Conservation (phyloP, 179 eudicot species). For the Patellifolia procumbens region DNA sequence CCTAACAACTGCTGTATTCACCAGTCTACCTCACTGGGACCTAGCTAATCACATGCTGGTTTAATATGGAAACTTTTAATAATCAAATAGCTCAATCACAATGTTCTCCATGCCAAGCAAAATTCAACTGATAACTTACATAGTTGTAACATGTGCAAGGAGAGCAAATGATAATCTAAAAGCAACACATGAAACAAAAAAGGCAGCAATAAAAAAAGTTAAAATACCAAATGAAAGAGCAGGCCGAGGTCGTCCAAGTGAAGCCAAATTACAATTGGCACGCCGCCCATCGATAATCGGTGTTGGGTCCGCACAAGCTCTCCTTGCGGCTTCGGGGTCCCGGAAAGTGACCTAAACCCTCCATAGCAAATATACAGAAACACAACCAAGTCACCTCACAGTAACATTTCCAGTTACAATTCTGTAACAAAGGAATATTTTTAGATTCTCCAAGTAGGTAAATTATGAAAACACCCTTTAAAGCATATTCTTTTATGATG, state of each 20-base stretch:
- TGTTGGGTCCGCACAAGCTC: slow-evolving; percentile 84
- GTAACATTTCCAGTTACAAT: background rate
- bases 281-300: slow-evolving; percentile 92
- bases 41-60: background rate
- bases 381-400: slow-evolving; percentile 29
- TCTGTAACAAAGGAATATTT: too few relatives aligned
- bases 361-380: slow-evolving; percentile 38
- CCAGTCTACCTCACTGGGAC: background rate
- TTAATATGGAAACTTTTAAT: background rate
- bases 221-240: slow-evolving; percentile 62
- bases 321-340: slow-evolving; percentile 84
- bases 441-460: background rate
- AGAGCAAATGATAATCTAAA: background rate
- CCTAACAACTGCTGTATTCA: background rate
- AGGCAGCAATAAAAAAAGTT: background rate
- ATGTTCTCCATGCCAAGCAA: background rate
- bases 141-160: too few relatives aligned
- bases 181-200: slow-evolving; percentile 5
- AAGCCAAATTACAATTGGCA: slow-evolving; percentile 94
- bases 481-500: background rate
- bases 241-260: slow-evolving; percentile 81
- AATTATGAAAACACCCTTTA: background rate
- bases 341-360: slow-evolving; percentile 87
- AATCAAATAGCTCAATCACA: background rate
- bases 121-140: background rate